Percentiles rank a stretch among this genome's conserved stretches.
These are phyloP conservation scores for Puccinia novopanici DNA, from an alignment of 1,284 basidiomycete genomes.

Conservation along the genomic window DNA sequence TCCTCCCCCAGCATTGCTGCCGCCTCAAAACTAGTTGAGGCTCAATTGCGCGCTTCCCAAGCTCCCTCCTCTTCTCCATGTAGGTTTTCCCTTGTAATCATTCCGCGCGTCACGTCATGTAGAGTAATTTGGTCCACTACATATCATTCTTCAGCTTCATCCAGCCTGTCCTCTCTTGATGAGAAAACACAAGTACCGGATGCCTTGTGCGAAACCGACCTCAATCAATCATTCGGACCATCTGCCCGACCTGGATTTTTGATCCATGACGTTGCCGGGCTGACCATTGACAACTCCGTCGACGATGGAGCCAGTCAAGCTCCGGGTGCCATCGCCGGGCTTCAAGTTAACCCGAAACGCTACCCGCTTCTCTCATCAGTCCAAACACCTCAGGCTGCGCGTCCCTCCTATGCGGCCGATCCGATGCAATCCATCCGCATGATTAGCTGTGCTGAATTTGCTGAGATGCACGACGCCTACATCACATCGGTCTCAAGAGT, in stretches of 20 bases:
- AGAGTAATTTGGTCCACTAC: too few relatives aligned
- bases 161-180: not conserved
- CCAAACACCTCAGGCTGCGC: conserved; percentile 15
- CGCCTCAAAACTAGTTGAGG: conserved; percentile 30
- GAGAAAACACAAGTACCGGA: not conserved
- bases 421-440: too few relatives aligned
- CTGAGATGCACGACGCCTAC: conserved; percentile 26
- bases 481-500: conserved; percentile 24
- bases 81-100: too few relatives aligned
- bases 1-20: conserved; percentile 23
- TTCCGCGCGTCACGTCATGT: too few relatives aligned
- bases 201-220: not conserved
- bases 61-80: not conserved
- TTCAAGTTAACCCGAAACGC: conserved; percentile 14
- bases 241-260: conserved; percentile 1
- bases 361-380: conserved; percentile 23
- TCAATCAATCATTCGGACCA: not conserved
- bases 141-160: not conserved
- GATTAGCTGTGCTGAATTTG: conserved; percentile 39
- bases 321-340: conserved; percentile 23
- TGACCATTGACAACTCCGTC: not conserved
- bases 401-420: conserved; percentile 13
- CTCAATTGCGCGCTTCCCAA: conserved; percentile 22
- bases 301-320: too few relatives aligned
- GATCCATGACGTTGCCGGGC: conserved; percentile 7